These are phyloP conservation scores for Carex cristatella DNA, from an alignment of 176 grass and related monocot genomes.

Conservation along the genomic window DNA sequence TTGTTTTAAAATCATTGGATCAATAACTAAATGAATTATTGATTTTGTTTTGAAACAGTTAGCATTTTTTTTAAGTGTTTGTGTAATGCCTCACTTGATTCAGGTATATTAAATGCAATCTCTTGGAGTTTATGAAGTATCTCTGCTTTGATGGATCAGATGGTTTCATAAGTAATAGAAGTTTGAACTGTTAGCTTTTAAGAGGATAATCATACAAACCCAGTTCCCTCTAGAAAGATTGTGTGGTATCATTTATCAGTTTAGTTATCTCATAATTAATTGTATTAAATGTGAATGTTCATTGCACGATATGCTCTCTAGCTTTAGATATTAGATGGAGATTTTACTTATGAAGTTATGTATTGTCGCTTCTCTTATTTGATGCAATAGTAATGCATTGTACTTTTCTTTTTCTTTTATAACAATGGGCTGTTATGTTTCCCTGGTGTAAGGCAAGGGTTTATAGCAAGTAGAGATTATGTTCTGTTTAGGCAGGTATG, in stretches of 20 bases:
- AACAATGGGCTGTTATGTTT: not conserved
- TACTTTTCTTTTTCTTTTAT: not conserved
- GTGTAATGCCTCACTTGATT: constrained; percentile 8
- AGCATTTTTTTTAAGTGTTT: not conserved
- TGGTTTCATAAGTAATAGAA: constrained; percentile 2
- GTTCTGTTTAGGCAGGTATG: not conserved
- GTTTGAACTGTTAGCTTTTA: not conserved
- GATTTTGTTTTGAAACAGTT: not conserved
- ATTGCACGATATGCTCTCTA: not conserved
- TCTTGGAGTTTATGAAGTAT: constrained; percentile 19
- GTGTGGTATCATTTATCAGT: not conserved
- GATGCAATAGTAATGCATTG: not conserved
- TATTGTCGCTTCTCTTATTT: not conserved
- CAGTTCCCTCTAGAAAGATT: not conserved
- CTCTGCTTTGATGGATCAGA: constrained; percentile 18
- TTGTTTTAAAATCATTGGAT: not conserved
- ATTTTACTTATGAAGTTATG: not conserved
- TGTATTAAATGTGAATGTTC: constrained; percentile 13
- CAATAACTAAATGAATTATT: not conserved
- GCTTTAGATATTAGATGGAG: constrained; percentile 4
- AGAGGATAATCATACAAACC: constrained; percentile 4
- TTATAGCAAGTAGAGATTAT: not conserved
- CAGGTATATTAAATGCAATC: constrained; percentile 23
- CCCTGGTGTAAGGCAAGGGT: not conserved
- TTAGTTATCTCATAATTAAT: constrained; percentile 1